phyloP scores from a whole-genome alignment of 495 filamentous ascomycete species.

The Tuber microsphaerosporum region DNA sequence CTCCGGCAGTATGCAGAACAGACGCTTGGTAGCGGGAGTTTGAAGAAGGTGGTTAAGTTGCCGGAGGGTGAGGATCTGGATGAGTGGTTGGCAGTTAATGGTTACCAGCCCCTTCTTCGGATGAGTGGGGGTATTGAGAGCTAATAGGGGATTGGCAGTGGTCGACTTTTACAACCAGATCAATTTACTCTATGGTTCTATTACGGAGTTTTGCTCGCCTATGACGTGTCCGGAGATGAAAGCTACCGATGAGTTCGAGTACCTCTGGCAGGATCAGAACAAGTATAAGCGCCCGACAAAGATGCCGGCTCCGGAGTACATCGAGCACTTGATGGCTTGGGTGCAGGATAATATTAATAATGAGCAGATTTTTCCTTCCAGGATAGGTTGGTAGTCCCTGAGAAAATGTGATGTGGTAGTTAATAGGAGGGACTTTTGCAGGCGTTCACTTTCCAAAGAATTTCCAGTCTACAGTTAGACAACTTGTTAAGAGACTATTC shows the following conservation, averaged over 20 bases:
- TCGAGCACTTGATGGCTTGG: constrained; percentile 96
- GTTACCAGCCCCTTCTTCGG: constrained; percentile 48
- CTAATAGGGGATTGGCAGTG: constrained; percentile 50
- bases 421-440: constrained; percentile 36
- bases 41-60: constrained; percentile 91
- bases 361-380: constrained; percentile 84
- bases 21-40: constrained; percentile 85
- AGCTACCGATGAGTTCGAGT: constrained; percentile 99
- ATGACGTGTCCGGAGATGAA: constrained; percentile 98
- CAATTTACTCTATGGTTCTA: constrained; percentile 95
- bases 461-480: constrained; percentile 76
- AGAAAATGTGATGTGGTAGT: too few relatives aligned
- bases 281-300: constrained; percentile 92
- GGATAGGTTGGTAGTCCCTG: constrained; percentile 58
- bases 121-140: constrained; percentile 8
- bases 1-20: constrained; percentile 96
- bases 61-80: constrained; percentile 95
- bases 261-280: constrained; percentile 81
- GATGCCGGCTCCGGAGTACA: constrained; percentile 94
- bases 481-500: constrained; percentile 97
- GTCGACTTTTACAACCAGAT: constrained; percentile 99
- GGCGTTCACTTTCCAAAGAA: constrained; percentile 93
- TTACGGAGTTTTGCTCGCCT: constrained; percentile 97
- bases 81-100: constrained; percentile 96
- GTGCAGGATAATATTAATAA: constrained; percentile 93